Evolutionary conservation across 2,329 filamentous ascomycete genomes (phyloP).

Genomic region (Daldinia sp.): DNA sequence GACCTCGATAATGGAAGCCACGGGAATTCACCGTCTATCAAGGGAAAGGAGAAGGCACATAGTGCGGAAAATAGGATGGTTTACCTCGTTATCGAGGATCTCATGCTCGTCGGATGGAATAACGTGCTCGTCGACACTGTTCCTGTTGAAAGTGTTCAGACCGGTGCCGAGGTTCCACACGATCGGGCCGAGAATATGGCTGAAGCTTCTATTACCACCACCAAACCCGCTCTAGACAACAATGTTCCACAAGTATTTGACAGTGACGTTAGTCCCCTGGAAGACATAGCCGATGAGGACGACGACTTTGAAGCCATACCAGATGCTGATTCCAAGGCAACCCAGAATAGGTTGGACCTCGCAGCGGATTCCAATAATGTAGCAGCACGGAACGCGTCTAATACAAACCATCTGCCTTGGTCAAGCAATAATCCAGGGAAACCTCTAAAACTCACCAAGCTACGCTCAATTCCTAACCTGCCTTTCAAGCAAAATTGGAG

Average conservation of each 20-base stretch:
- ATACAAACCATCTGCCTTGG: constrained; percentile 43
- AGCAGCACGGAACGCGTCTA: constrained; percentile 15
- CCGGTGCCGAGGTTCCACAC: not conserved
- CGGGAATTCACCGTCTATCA: constrained; percentile 4
- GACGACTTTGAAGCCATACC: constrained; percentile 53
- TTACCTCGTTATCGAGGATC: constrained; percentile 56
- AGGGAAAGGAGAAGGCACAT: constrained; percentile 19
- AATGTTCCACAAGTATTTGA: constrained; percentile 1
- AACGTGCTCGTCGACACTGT: constrained; percentile 49
- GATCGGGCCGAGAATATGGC: not conserved
- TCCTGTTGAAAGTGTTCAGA: constrained; percentile 11
- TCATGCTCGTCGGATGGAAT: constrained; percentile 59
- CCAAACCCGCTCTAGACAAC: not conserved
- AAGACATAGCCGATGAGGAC: constrained; percentile 42
- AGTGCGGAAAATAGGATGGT: constrained; percentile 45
- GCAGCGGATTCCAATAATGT: constrained; percentile 9
- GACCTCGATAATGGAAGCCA: constrained; percentile 8
- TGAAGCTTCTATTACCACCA: not conserved
- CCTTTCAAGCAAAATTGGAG: constrained; percentile 67
- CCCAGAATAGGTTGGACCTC: constrained; percentile 34
- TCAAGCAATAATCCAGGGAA: constrained; percentile 52
- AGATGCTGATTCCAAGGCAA: constrained; percentile 38
- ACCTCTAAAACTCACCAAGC: constrained; percentile 60
- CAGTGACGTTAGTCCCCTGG: constrained; percentile 8
- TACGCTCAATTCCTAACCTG: constrained; percentile 59